Percentiles rank a stretch among this genome's conserved stretches.
Evolutionary conservation across 2,329 filamentous ascomycete genomes (phyloP).

Genomic region (Fusarium humuli): DNA sequence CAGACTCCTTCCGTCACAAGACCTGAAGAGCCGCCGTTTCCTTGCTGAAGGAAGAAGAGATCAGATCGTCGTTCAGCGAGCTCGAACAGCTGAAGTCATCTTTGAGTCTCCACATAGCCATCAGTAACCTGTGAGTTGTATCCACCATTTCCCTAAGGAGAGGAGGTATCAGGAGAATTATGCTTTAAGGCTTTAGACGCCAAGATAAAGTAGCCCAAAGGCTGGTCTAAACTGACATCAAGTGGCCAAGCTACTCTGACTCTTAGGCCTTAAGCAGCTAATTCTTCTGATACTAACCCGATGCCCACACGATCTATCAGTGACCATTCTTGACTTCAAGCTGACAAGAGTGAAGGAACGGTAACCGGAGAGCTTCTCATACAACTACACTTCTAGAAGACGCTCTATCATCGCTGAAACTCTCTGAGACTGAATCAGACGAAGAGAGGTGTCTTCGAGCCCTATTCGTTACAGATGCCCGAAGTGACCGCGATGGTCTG

Average conservation of each 20-base stretch:
- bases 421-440: too few relatives aligned
- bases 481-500: conserved; percentile 5
- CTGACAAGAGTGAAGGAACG: not conserved
- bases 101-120: not conserved
- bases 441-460: not conserved
- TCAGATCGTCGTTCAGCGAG: not conserved
- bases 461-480: conserved; percentile 16
- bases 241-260: too few relatives aligned
- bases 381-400: not conserved
- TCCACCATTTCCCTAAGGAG: rapidly evolving
- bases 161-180: rapidly evolving
- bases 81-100: not conserved
- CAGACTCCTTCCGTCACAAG: not conserved
- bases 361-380: rapidly evolving
- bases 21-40: not conserved
- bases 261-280: too few relatives aligned
- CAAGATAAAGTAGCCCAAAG: too few relatives aligned
- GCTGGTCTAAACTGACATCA: too few relatives aligned
- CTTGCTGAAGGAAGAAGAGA: not conserved
- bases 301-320: too few relatives aligned
- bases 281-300: not conserved
- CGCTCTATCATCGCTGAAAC: too few relatives aligned
- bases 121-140: not conserved
- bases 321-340: not conserved
- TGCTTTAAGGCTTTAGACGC: not conserved